Evolutionary conservation across 352 stramenopile genomes (phyloP).

Genomic region (Thalassiosira mediterranea): DNA sequence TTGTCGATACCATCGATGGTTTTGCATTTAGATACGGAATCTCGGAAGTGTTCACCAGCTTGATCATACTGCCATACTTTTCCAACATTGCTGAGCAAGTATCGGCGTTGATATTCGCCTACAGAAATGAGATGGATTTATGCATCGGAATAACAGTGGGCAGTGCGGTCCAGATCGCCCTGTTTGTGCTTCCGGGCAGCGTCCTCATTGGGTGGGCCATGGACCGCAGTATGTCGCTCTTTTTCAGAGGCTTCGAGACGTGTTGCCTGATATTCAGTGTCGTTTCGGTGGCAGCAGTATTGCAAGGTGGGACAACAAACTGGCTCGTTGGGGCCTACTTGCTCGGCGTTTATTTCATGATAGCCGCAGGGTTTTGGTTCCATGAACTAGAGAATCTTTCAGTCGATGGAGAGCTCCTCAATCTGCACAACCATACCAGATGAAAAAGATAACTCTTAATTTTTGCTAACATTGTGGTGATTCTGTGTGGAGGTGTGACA

Average conservation of each 20-base stretch:
- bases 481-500: too few relatives aligned
- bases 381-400: conserved; percentile 80
- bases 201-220: conserved; percentile 94
- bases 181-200: conserved; percentile 95
- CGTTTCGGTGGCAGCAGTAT: conserved; percentile 67
- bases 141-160: conserved; percentile 96
- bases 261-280: conserved; percentile 81
- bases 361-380: conserved; percentile 82
- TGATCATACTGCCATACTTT: conserved; percentile 97
- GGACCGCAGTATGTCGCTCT: conserved; percentile 93
- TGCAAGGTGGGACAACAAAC: conserved; percentile 83
- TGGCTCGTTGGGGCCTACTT: conserved; percentile 75
- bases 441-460: neutral
- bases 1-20: conserved; percentile 84
- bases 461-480: too few relatives aligned
- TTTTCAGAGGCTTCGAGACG: conserved; percentile 97
- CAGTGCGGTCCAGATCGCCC: conserved; percentile 95
- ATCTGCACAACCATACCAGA: conserved; percentile 48
- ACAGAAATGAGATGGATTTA: conserved; percentile 98
- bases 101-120: conserved; percentile 94
- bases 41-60: conserved; percentile 89
- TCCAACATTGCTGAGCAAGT: conserved; percentile 98
- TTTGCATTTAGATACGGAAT: conserved; percentile 72
- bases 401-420: conserved; percentile 50
- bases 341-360: conserved; percentile 82